Base-by-base conservation (phyloP, 768 basidiomycete genomes). In the Pulveroboletus sp. region DNA sequence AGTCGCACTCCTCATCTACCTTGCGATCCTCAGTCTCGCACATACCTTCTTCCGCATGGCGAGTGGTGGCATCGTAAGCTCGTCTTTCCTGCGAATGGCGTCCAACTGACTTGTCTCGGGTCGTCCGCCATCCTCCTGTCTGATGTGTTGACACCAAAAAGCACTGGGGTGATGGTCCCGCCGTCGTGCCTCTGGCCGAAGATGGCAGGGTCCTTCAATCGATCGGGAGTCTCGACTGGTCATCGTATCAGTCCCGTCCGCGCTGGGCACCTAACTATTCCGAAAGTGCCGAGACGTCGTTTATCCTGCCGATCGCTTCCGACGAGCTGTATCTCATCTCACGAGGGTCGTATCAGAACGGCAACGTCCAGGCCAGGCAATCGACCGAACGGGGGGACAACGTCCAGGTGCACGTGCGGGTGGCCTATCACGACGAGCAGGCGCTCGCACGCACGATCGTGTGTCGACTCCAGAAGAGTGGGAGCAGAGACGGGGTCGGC, bases 291-390 rank as follows among this genome's bases (percentile, higher is more conserved):
- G 49, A 64, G 14, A 52, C 63, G 4, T 51, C 55, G 1, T 67
- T 74, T 18, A 39, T 59, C 0, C 61, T 75, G 33, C 66, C 68
- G 28, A 43, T 68, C 14, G 28, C 51, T 1, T 54, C 71, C 1
- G 61, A 69, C 0, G 56, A 57, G 4, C 49, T 73, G 27, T 74
- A 67, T 33, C 51, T 74, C 36, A 26, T 74, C 43, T 58, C 71
- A 26, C 65, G 65, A 6, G 73, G 73, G 1, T 54, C 57, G 9
- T 53, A 58, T 14, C 60, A 68, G 4, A 3, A 7, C 0, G 70
- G 70, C 3, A 47, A 21, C 0, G 42, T 70, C 4, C 35, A 47
- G 4, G 24, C 68, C 5, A 47, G 6, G 11, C 64, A 68, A 32
- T 40, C 53, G 31, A 8, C 17, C 21, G 21, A 21, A 4, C 21